A percentile compares a stretch with the other conserved stretches of the same genome.
phyloP scores from a whole-genome alignment of 2,329 filamentous ascomycete species.

The Dryadomyces sulphureus region DNA sequence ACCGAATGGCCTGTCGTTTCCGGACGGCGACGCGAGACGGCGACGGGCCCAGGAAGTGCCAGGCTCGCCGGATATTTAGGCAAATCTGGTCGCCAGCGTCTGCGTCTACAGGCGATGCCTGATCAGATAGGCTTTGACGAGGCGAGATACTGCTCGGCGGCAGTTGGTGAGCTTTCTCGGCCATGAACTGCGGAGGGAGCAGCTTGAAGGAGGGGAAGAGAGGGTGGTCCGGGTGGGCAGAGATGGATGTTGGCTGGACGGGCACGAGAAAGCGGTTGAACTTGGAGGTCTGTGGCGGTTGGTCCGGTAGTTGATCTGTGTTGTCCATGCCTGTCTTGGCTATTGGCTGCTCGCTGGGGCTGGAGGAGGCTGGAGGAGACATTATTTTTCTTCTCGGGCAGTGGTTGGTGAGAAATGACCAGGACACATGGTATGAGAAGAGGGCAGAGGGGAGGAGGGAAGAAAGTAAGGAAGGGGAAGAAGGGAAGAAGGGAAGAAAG shows the following conservation, averaged over 20 bases:
- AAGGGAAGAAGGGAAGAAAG: background rate
- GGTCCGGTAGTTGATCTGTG: no score
- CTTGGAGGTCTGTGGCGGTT: background rate
- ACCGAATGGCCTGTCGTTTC: no score
- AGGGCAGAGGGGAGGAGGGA: background rate
- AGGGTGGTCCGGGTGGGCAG: background rate
- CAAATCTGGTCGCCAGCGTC: no score
- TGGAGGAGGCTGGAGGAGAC: background rate
- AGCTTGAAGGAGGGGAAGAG: background rate
- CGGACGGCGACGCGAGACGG: no score
- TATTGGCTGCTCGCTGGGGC: no score
- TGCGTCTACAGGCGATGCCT: no score
- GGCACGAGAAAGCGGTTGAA: background rate
- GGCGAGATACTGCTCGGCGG: background rate
- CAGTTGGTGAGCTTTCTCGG: background rate
- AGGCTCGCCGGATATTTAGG: no score
- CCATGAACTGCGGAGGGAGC: background rate
- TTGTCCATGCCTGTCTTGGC: no score
- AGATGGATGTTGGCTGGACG: background rate
- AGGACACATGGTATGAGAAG: background rate
- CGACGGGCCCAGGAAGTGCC: no score
- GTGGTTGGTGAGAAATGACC: background rate
- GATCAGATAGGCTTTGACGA: no score
- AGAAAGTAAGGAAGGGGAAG: background rate
- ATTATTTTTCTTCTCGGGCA: background rate